Evolutionary conservation across 306 rosid species (phyloP), one percentile per base, ranked within the genome.

Genomic region (Ziziphus jujuba): DNA sequence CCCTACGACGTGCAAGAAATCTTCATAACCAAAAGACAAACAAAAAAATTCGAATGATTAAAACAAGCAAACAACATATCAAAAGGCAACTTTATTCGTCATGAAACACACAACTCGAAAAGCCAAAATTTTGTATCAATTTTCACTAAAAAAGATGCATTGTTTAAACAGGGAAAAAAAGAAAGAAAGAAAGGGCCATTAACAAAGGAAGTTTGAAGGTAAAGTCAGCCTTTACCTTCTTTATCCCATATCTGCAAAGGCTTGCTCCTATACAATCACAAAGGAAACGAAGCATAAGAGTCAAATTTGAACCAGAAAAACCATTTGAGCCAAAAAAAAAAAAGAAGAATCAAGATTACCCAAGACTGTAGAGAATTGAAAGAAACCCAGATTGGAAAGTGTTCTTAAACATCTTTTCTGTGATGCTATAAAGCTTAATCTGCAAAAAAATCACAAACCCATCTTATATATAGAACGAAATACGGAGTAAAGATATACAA

Each of bases 201-300:
- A 44, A 14, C 56, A 25, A 24, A 20, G 2, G 7, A 11, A 48
- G 47, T 49, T 7, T 1, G 15, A 36, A 9, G 36, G 64, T 31
- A n/a, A 44, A 68, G 75, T 82, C 50, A 11, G 61, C 54, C 24
- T 67, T 51, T 58, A 90, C 97, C 97, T 90, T 93, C 99, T 82
- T 93, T 93, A 72, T 93, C 99, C 97, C 98, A 90, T 75, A 93
- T 93, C 95, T 88, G 99, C 72, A 93, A 71, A 55, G 99, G 99
- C 69, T 93, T 93, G 83, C 97, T 93, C 96, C 97, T 93, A 54
- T 51, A 43, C 14, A 72, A 56, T 47, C 53, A 61, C 31, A 65
- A 28, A 45, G 17, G 69, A 71, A 9, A 16, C 31, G 22, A 20
- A 65, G 52, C n/a, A 48, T 81, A 79, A 81, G 65, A 19, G 33